These are phyloP conservation scores for Starmerella bacillaris DNA, from an alignment of 805 yeast species.

Conservation along the genomic window DNA sequence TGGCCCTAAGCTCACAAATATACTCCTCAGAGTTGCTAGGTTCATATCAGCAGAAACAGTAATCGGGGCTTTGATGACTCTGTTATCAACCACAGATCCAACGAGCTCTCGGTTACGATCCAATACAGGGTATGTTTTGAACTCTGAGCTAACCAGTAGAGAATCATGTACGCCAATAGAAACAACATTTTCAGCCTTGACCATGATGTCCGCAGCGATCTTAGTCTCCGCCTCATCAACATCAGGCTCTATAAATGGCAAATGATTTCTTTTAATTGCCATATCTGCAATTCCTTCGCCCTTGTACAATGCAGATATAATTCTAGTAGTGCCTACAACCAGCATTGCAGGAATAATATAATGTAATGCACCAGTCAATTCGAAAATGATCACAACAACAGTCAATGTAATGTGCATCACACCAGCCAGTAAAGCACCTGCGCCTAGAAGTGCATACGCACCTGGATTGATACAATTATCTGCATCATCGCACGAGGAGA, in stretches of 20 bases:
- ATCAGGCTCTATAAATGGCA: constrained; percentile 66
- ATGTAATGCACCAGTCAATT: constrained; percentile 82
- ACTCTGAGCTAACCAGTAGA: constrained; percentile 5
- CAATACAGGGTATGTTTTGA: constrained; percentile 25
- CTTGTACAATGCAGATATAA: constrained; percentile 62
- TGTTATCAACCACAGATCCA: constrained; percentile 19
- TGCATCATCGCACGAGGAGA: constrained; percentile 13
- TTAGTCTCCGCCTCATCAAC: constrained; percentile 24
- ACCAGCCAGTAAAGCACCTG: constrained; percentile 88
- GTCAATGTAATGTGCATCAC: constrained; percentile 84
- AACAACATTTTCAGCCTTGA: constrained; percentile 19
- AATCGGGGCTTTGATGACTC: constrained; percentile 33
- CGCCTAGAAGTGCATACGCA: constrained; percentile 87
- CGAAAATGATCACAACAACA: constrained; percentile 89
- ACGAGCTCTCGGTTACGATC: constrained; percentile 19
- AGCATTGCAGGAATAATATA: constrained; percentile 93
- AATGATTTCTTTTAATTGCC: constrained; percentile 74
- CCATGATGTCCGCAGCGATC: constrained; percentile 44
- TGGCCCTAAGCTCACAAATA: constrained; percentile 70
- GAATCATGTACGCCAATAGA: background rate
- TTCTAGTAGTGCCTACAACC: constrained; percentile 72
- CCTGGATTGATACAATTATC: constrained; percentile 66
- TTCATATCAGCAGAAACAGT: constrained; percentile 36
- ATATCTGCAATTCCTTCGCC: constrained; percentile 88
- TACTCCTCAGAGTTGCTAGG: constrained; percentile 42